Base-by-base conservation (phyloP, 495 filamentous ascomycete genomes). In the Penicillium roqueforti region DNA sequence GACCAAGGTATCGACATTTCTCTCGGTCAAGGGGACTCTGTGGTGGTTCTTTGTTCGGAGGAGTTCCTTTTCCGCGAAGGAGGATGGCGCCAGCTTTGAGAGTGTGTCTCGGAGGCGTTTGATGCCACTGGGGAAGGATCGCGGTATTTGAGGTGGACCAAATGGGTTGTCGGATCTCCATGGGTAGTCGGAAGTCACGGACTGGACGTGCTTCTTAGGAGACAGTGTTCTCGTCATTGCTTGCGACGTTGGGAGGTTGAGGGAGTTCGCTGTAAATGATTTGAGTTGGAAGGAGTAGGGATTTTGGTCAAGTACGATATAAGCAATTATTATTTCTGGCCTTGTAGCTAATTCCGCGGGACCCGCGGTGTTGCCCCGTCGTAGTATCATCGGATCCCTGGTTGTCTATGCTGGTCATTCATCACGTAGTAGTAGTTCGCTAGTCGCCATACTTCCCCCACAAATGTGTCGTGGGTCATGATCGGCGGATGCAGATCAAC, bases 1-100 rank as follows among this genome's bases (percentile, higher is more conserved):
- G 40, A 76, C 61, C 32, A 78, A 68, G n/a, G 62, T 74, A 39
- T 76, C 70, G 53, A 78, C 61, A 48, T 78, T 78, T 16, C 74
- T 60, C 20, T 73, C 60, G 0, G 75, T 78, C 56, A 78, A 46
- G 13, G 74, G 75, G 10, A 64, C 64, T 44, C 72, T 76, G 63
- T 64, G 68, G 38, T 69, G 63, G 40, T 69, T 75, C 60, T 73
- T 70, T 39, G 71, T 68, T 53, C 66, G 68, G 5, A 77, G 58
- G 18, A 73, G 55, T 51, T 76, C 68, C 37, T 67, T 63, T 44
- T 78, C 73, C 10, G 73, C 72, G 7, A 69, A 59, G 5, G 74
- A 67, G 10, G 72, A 57, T 8, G 68, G 69, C 0, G 70, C 66
- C 1, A 71, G 47, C 42, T 74, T 75, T 4, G 64, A 67, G 1